phyloP scores from a whole-genome alignment of 2,329 filamentous ascomycete species.

The Dactylonectria macrodidyma region DNA sequence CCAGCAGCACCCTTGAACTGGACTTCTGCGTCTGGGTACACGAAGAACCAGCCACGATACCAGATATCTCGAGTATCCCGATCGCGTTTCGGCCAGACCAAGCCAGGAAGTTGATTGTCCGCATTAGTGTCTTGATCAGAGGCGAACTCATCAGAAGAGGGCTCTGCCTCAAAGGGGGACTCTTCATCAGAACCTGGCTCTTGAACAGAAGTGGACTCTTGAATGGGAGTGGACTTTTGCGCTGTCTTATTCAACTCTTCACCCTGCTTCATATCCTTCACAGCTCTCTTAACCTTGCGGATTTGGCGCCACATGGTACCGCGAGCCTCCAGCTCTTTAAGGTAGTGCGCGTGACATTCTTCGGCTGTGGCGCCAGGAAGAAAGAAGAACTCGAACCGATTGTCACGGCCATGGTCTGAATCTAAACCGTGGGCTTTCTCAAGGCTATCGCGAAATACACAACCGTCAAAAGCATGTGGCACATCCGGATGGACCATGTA shows the following conservation, averaged over 20 bases:
- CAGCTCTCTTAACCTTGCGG: constrained; percentile 18
- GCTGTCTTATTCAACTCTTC: neutral
- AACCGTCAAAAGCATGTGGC: constrained; percentile 15
- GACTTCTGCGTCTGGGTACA: constrained; percentile 14
- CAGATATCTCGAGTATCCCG: neutral
- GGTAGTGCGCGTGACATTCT: constrained; percentile 13
- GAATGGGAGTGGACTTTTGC: neutral
- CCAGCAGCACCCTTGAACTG: neutral
- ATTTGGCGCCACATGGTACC: constrained; percentile 27
- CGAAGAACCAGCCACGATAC: constrained; percentile 21
- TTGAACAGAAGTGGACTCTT: constrained; percentile 1
- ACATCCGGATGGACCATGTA: constrained; percentile 19
- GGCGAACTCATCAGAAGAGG: neutral
- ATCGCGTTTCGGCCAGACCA: constrained; percentile 20
- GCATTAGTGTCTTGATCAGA: neutral
- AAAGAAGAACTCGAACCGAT: constrained; percentile 16
- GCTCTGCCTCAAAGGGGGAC: neutral
- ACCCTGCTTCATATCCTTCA: constrained; percentile 13
- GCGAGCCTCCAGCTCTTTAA: constrained; percentile 17
- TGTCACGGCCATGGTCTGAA: neutral
- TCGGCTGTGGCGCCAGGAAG: constrained; percentile 1
- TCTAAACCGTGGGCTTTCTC: neutral
- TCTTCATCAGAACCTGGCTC: neutral
- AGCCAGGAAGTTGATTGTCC: constrained; percentile 22
- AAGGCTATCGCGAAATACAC: neutral